phyloP scores from a whole-genome alignment of 805 yeast species.

The Pichia ethanolica region DNA sequence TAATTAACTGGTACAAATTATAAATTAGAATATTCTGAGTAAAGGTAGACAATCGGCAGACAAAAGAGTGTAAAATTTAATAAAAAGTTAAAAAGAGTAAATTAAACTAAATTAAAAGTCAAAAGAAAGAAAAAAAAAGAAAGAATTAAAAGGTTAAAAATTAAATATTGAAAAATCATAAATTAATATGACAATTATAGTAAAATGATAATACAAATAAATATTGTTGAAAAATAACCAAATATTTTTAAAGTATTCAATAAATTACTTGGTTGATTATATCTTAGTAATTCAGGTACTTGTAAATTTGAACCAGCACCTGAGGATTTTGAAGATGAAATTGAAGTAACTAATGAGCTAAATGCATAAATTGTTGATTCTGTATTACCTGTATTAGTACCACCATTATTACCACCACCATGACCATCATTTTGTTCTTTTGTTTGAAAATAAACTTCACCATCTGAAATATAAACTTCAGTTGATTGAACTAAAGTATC shows the following conservation, averaged over 20 bases:
- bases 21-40: too few species aligned
- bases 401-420: background rate
- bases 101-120: too few species aligned
- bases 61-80: too few species aligned
- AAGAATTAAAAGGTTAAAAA: too few species aligned
- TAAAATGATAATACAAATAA: background rate
- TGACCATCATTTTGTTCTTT: background rate
- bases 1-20: too few species aligned
- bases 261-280: background rate
- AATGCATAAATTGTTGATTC: constrained; percentile 10
- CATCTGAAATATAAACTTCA: constrained; percentile 22
- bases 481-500: constrained; percentile 11
- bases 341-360: constrained; percentile 8
- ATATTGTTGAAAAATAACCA: background rate
- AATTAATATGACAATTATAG: background rate
- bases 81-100: too few species aligned
- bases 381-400: background rate
- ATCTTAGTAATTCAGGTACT: background rate
- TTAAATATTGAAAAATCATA: too few species aligned
- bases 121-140: too few species aligned
- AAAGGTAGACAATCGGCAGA: too few species aligned
- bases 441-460: constrained; percentile 23
- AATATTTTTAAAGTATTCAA: background rate
- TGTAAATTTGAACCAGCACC: constrained; percentile 2
- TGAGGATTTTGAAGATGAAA: background rate